Base-by-base conservation (phyloP, 2,329 filamentous ascomycete genomes). In the Fusarium begoniae region DNA sequence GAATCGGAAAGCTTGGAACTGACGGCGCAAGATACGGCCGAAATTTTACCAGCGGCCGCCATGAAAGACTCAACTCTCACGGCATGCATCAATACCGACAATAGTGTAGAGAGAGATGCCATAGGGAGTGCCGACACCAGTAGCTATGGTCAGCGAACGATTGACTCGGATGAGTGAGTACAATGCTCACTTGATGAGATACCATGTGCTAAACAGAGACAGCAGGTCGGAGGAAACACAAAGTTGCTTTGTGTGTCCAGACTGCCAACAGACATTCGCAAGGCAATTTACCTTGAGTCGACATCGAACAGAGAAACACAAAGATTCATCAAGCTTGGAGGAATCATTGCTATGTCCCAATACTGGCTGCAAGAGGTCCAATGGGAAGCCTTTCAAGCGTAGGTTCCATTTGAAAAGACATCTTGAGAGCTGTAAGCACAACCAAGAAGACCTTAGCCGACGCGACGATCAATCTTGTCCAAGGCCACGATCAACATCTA, bases 91-190 rank as follows among this genome's bases (percentile, higher is more conserved):
- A 18, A 2, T 18, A 2, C 7, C 15, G 14, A 0, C 4, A 6
- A n/a, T 48, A 9, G 10, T 0, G 26, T 0, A 1, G 26, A 17
- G 20, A n/a, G 10, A 7, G 20, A 13, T 18, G 20, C 0, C 7
- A 30, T 20, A 3, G 10, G 2, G n/a, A 30, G 10, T 30, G 26
- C 6, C 13, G 26, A 15, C 9, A 15, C 18, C 0, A 12, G 20
- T 4, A 10, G 20, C 7, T 8, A n/a, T 30, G 10, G 10, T 6
- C 47, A 50, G 5, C 26, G 14, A 30, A 30, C 3, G 1, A 50
- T 17, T 8, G 13, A 50, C 8, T 5, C 22, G 0, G 28, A 30
- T 18, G 28, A 30, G 47, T 50, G 14, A 50, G 28, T 50, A 18
- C 14, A 50, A 0, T 30, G 10, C 14, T 12, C 5, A n/a, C 14